These are phyloP conservation scores for Madurella fahalii DNA, from an alignment of 2,329 filamentous ascomycete species.

Conservation along the genomic window DNA sequence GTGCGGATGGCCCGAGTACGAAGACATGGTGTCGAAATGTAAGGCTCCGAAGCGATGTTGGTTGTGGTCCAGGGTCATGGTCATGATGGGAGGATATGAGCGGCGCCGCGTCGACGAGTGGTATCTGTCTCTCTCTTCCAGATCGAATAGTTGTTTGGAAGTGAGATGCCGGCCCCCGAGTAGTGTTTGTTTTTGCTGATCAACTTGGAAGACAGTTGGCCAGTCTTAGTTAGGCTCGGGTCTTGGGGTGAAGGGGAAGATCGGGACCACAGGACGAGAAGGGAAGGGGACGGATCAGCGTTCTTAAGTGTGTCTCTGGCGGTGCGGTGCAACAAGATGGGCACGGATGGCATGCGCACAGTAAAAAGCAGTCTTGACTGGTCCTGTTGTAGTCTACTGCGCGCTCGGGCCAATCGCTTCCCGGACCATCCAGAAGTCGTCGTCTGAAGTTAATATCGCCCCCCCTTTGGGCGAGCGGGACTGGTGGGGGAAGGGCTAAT, in stretches of 20 bases:
- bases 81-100: conserved; percentile 58
- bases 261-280: conserved; percentile 17
- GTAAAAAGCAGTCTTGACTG: conserved; percentile 19
- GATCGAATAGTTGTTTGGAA: conserved; percentile 5
- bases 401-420: conserved; percentile 38
- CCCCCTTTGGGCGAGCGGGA: conserved; percentile 39
- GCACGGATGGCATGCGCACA: conserved; percentile 29
- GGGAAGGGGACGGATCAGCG: conserved; percentile 53
- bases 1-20: conserved; percentile 62
- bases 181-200: conserved; percentile 49
- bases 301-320: conserved; percentile 52
- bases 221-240: conserved; percentile 35
- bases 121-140: conserved; percentile 9
- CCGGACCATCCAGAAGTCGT: conserved; percentile 32
- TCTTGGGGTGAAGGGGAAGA: conserved; percentile 34
- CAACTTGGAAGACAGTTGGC: conserved; percentile 47
- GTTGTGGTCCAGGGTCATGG: conserved; percentile 81
- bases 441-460: conserved; percentile 38
- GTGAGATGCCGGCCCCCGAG: conserved; percentile 22
- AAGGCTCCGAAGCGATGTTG: conserved; percentile 75
- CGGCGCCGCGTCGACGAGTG: conserved; percentile 1
- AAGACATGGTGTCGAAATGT: conserved; percentile 75
- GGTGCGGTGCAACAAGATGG: conserved; percentile 31
- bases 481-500: conserved; percentile 34
- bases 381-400: conserved; percentile 29